These are phyloP conservation scores for Herpetospermum pedunculosum DNA, from an alignment of 306 rosid species.

Conservation along the genomic window DNA sequence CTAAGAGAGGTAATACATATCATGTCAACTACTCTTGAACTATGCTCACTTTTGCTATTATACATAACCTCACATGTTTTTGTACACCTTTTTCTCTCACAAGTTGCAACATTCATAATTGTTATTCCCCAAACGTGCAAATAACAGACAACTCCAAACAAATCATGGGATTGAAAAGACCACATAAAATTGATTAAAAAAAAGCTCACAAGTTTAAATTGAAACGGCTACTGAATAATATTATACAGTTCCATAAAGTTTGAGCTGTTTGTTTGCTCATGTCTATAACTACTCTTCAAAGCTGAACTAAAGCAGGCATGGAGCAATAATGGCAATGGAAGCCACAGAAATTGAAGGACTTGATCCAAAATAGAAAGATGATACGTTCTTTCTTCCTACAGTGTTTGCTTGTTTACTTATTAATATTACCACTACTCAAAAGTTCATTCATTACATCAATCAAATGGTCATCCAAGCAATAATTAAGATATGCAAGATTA, in stretches of 20 bases:
- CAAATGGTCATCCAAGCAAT: constrained; percentile 3
- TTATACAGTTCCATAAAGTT: background rate
- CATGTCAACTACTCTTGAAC: too few relatives aligned
- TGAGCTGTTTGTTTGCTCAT: background rate
- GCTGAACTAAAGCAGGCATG: background rate
- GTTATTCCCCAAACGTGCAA: too few relatives aligned
- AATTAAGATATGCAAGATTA: background rate
- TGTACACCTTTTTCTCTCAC: too few relatives aligned
- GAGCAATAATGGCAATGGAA: background rate
- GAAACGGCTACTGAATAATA: background rate
- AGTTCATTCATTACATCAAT: background rate
- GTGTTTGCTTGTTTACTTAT: background rate
- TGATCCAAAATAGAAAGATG: background rate
- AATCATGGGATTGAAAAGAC: too few relatives aligned
- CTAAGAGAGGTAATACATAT: too few relatives aligned
- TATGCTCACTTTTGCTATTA: too few relatives aligned
- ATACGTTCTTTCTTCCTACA: background rate
- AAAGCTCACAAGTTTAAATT: background rate
- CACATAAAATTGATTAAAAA: too few relatives aligned
- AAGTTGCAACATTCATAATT: background rate
- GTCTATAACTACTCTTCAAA: background rate
- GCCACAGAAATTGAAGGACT: background rate
- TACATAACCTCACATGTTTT: too few relatives aligned
- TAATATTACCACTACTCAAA: background rate
- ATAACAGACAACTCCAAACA: too few relatives aligned